Conservation (phyloP, 495 filamentous ascomycete species). For the Lasiosphaeria hispida region DNA sequence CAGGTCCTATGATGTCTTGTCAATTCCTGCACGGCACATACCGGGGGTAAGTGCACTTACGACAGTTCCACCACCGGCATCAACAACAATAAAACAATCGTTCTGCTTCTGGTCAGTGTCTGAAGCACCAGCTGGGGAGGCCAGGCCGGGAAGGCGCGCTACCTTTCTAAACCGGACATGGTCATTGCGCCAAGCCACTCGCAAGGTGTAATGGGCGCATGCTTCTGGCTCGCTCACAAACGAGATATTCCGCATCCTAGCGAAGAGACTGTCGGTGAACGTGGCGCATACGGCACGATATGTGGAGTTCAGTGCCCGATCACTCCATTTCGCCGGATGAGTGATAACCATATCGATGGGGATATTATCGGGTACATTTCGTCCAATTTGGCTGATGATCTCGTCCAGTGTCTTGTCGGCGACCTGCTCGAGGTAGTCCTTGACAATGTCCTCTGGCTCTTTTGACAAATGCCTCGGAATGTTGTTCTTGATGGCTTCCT, state of each 20-base stretch:
- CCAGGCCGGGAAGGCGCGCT: background rate
- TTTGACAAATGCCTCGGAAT: slow-evolving; percentile 32
- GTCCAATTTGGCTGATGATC: slow-evolving; percentile 14
- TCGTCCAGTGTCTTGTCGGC: slow-evolving; percentile 23
- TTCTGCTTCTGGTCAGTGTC: slow-evolving; percentile 21
- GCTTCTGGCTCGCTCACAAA: slow-evolving; percentile 57
- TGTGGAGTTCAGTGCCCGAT: slow-evolving; percentile 33
- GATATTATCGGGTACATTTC: slow-evolving; percentile 15
- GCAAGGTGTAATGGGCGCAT: slow-evolving; percentile 52
- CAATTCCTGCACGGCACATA: background rate
- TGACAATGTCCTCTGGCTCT: slow-evolving; percentile 32
- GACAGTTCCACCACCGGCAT: slow-evolving; percentile 59
- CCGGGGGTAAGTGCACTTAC: slow-evolving; percentile 34
- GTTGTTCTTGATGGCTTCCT: slow-evolving; percentile 19
- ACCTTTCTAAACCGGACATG: slow-evolving; percentile 22
- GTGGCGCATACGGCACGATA: slow-evolving; percentile 31
- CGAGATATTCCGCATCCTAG: slow-evolving; percentile 33
- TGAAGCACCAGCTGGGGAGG: slow-evolving; percentile 18
- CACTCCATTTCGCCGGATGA: slow-evolving; percentile 37
- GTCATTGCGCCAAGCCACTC: slow-evolving; percentile 24
- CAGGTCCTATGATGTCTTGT: slow-evolving; percentile 19
- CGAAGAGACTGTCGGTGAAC: slow-evolving; percentile 23
- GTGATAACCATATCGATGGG: slow-evolving; percentile 34
- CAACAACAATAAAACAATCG: slow-evolving; percentile 55
- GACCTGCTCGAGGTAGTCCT: slow-evolving; percentile 31